Conservation (phyloP, 73 alveolate genomes). For the Paramecium biaurelia region DNA sequence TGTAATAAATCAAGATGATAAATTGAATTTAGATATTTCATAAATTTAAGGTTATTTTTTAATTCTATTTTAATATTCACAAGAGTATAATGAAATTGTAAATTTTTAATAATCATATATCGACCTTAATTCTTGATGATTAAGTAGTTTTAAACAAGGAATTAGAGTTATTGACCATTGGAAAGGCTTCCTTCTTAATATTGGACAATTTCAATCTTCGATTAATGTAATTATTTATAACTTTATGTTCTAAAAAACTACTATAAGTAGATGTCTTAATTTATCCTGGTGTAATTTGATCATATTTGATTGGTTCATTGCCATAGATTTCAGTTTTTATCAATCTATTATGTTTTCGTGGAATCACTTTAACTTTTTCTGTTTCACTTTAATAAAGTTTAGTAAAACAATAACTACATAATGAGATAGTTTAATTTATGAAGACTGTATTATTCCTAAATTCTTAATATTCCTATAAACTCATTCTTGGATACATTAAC, state of each 20-base stretch:
- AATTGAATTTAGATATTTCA: background rate
- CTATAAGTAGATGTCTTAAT: background rate
- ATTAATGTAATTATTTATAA: background rate
- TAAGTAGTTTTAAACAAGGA: background rate
- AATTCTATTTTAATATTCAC: background rate
- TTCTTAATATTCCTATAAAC: background rate
- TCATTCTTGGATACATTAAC: background rate
- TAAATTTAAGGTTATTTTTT: no score
- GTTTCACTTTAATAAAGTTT: background rate
- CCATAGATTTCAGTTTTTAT: background rate
- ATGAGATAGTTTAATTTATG: background rate
- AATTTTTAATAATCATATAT: background rate
- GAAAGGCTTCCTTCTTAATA: background rate
- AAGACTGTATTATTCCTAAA: background rate
- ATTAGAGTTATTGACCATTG: background rate
- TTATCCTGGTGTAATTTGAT: background rate
- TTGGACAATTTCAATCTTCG: background rate
- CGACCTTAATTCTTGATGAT: background rate
- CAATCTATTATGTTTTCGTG: background rate
- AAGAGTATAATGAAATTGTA: background rate
- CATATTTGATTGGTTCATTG: background rate
- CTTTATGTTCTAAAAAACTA: background rate
- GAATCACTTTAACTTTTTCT: background rate
- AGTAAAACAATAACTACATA: constrained; percentile 8
- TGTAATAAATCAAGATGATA: no score